Conservation (phyloP, 2,329 filamentous ascomycete species). For the Hymenoscyphus scutula region DNA sequence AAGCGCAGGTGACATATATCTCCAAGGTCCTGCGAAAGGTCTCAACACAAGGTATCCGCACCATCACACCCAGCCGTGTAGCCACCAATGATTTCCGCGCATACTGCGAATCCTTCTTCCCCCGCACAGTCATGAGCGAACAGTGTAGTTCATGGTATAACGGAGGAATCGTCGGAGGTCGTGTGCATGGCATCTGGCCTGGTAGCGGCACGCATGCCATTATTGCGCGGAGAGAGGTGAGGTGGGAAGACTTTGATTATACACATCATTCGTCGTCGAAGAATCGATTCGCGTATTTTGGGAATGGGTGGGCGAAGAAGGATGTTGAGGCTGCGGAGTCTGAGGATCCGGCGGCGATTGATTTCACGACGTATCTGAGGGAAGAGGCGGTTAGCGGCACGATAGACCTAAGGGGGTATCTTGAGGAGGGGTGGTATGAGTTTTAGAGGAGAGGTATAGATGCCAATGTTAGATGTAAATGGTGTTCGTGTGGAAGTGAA, state of each 20-base stretch:
- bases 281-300: constrained; percentile 5
- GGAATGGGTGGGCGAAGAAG: constrained; percentile 2
- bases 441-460: background rate
- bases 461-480: too few species aligned
- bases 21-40: constrained; percentile 68
- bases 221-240: background rate
- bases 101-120: constrained; percentile 56
- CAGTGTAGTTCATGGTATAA: constrained; percentile 72
- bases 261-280: background rate
- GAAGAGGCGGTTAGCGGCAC: background rate
- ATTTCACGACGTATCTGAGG: constrained; percentile 4
- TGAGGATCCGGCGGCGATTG: background rate
- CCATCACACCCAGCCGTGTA: constrained; percentile 52
- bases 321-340: background rate
- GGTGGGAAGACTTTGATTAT: constrained; percentile 2
- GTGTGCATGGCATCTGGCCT: background rate
- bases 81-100: constrained; percentile 53
- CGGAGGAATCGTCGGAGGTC: constrained; percentile 36
- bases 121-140: constrained; percentile 52
- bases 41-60: constrained; percentile 61
- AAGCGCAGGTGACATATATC: constrained; percentile 62
- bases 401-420: background rate
- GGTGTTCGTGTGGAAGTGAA: too few species aligned
- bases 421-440: background rate
- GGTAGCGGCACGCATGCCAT: background rate